Base-by-base conservation (phyloP, 805 yeast species). In the Jamesozyma lodderae region DNA sequence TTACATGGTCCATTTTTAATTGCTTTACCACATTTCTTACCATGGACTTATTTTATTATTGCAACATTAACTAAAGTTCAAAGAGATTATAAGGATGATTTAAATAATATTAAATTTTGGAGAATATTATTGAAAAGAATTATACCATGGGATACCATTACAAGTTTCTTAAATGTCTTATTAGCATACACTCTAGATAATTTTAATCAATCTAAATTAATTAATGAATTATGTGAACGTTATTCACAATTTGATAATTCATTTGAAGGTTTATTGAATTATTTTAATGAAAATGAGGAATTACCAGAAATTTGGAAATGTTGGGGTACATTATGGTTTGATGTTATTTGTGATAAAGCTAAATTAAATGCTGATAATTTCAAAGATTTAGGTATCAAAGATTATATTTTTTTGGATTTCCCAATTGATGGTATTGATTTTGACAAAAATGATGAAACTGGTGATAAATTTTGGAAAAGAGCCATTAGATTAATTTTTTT, bases 241-340 rank as follows among this genome's bases (percentile, higher is more conserved):
- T 53, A 55, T 36, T 46, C 49, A 21, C 28, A 40, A 3, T 44
- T 51, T 19, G 33, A 28, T 14, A 22, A 14, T 46, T 46, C 48
- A 21, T 49, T 66, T n/a, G 61, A 66, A 0, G 63, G 67, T 36
- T 57, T 68, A 31, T 45, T 80, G n/a, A 63, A 67, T 4, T 56
- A 70, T 46, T 77, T 75, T 48, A 69, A 75, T 45, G 66, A 72
- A 35, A 69, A 73, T 53, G 90, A 81, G 53, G 72, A 66, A 31
- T 62, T 82, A 35, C 76, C 82, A 31, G 94, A 83, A 58, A 81
- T 78, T 16, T 82, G 88, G 88, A 79, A 78, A 53, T 77, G 87
- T 51, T 81, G 90, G 86, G 94, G 94, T 2, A 73, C 86, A 0
- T 55, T 83, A 30, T 82, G 92, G 90, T 83, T 74, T 59, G 88